Conservation (phyloP, 1,139 yeast genomes). For the Zygosaccharomyces pseudobailii region DNA sequence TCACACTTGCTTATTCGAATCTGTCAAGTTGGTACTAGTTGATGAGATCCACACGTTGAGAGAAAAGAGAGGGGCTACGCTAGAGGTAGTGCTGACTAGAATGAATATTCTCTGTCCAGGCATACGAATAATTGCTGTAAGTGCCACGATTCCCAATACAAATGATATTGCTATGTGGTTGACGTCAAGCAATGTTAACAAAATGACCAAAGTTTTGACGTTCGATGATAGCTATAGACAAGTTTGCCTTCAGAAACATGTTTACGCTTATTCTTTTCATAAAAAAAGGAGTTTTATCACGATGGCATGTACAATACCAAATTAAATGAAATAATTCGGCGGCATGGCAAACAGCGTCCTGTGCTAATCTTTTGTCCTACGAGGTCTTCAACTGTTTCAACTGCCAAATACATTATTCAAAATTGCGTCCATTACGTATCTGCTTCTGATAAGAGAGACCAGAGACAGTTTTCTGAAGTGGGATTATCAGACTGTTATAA, state of each 20-base stretch:
- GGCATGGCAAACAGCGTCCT: constrained; percentile 41
- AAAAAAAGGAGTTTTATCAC: constrained; percentile 43
- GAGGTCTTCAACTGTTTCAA: constrained; percentile 42
- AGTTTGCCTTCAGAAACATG: constrained; percentile 41
- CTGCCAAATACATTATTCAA: constrained; percentile 41
- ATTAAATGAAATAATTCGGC: constrained; percentile 36
- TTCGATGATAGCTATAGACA: constrained; percentile 48
- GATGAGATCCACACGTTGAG: constrained; percentile 50
- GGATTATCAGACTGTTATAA: constrained; percentile 17
- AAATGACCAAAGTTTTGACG: constrained; percentile 35
- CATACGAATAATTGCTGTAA: constrained; percentile 47
- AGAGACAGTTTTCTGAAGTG: constrained; percentile 10
- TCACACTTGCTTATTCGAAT: constrained; percentile 37
- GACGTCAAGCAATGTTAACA: constrained; percentile 20
- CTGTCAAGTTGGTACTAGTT: constrained; percentile 41
- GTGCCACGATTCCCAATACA: constrained; percentile 53
- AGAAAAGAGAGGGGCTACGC: constrained; percentile 46
- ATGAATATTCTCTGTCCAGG: constrained; percentile 41
- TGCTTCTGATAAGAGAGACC: background rate
- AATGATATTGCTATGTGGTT: constrained; percentile 48
- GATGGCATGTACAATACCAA: constrained; percentile 42
- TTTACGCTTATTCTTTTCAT: constrained; percentile 40
- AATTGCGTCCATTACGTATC: constrained; percentile 11
- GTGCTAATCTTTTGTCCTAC: constrained; percentile 52
- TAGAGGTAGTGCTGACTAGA: constrained; percentile 51